Evolutionary conservation across 495 filamentous ascomycete genomes (phyloP).

Genomic region (Trichoderma reesei): DNA sequence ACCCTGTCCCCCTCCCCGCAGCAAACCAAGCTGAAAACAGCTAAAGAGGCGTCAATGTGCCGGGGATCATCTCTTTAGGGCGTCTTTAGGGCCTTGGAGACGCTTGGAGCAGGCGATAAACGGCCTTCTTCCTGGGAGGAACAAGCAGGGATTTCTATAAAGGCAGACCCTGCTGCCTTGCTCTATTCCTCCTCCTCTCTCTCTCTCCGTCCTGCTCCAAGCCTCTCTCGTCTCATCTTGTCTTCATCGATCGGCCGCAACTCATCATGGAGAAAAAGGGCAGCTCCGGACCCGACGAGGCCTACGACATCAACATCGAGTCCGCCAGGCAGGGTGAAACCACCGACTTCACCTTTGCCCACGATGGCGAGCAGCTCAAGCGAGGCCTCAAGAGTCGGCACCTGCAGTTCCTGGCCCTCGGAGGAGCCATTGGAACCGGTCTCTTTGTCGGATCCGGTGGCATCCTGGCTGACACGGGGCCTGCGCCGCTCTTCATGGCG

Average conservation of each 20-base stretch:
- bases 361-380: slow-evolving; percentile 31
- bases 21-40: not conserved
- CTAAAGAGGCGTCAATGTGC: slow-evolving; percentile 7
- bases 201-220: not conserved
- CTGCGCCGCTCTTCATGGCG: slow-evolving; percentile 41
- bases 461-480: slow-evolving; percentile 37
- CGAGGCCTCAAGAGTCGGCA: slow-evolving; percentile 58
- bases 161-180: not conserved
- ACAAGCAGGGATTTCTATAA: not conserved
- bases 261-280: not conserved
- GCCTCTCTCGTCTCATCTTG: not conserved
- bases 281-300: not conserved
- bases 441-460: slow-evolving; percentile 44
- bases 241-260: not conserved
- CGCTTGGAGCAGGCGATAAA: not conserved
- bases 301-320: slow-evolving; percentile 9
- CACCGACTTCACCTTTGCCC: slow-evolving; percentile 9
- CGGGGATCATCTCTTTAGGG: slow-evolving; percentile 1
- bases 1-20: not conserved
- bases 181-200: not conserved
- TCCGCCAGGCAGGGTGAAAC: not conserved
- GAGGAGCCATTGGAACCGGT: slow-evolving; percentile 52
- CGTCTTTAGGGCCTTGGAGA: not conserved
- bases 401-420: slow-evolving; percentile 64
- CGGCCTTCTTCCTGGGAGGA: too few species aligned